Percentiles rank a stretch among this genome's conserved stretches.
phyloP scores from a whole-genome alignment of 371 early-diverging fungal species.

The Lichtheimia ornata region DNA sequence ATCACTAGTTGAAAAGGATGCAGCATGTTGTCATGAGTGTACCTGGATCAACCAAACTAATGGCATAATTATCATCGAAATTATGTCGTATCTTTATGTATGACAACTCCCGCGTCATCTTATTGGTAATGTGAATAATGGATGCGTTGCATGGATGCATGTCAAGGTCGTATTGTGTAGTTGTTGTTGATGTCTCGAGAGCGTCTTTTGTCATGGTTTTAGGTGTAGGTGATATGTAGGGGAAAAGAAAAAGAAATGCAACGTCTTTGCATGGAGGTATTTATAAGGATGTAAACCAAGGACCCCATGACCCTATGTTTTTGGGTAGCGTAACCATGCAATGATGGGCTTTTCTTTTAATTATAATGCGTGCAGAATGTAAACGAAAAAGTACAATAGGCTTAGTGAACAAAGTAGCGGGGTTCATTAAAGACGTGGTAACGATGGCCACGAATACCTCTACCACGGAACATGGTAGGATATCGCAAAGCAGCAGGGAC shows the following conservation, averaged over 20 bases:
- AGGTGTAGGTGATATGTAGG: neutral
- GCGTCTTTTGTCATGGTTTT: conserved; percentile 22
- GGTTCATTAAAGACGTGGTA: conserved; percentile 84
- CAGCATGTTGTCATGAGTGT: neutral
- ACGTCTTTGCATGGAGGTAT: neutral
- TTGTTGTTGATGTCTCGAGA: conserved; percentile 28
- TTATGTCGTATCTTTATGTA: conserved; percentile 45
- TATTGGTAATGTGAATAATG: conserved; percentile 37
- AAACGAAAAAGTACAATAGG: neutral
- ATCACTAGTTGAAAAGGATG: neutral
- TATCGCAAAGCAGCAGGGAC: conserved; percentile 61
- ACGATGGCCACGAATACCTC: conserved; percentile 72
- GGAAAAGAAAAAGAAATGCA: neutral
- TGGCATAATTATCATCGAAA: conserved; percentile 37
- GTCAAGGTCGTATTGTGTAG: conserved; percentile 24
- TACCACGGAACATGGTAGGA: conserved; percentile 69
- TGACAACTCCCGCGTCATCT: conserved; percentile 28
- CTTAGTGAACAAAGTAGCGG: conserved; percentile 59
- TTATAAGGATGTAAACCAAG: neutral
- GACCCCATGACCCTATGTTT: too few species aligned
- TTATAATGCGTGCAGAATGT: neutral
- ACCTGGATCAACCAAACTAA: conserved; percentile 38
- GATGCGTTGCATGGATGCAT: conserved; percentile 21
- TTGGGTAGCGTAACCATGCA: neutral
- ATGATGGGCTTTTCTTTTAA: conserved; percentile 4